phyloP scores from a whole-genome alignment of 176 grass and related monocot species.

The Elaeis guineensis region DNA sequence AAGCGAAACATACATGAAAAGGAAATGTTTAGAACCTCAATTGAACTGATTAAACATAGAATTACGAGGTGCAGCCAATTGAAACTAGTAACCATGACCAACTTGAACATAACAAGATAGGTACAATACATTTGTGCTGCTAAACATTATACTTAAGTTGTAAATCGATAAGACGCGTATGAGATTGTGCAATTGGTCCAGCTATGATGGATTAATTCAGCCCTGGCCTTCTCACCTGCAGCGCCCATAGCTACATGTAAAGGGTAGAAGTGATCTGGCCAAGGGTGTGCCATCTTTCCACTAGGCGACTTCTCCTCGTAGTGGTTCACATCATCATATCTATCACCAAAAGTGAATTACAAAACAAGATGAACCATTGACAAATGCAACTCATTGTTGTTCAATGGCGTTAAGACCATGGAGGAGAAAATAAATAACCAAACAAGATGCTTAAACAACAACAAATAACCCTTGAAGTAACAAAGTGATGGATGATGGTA shows the following conservation, averaged over 20 bases:
- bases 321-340: constrained; percentile 60
- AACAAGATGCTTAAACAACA: too few relatives aligned
- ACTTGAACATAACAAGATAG: too few relatives aligned
- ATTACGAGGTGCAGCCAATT: too few relatives aligned
- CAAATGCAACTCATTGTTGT: too few relatives aligned
- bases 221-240: constrained; percentile 45
- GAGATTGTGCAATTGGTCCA: constrained; percentile 52
- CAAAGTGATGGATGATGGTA: neutral
- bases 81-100: too few relatives aligned
- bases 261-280: constrained; percentile 77
- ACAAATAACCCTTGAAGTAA: neutral
- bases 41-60: too few relatives aligned
- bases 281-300: constrained; percentile 62
- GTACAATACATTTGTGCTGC: too few relatives aligned
- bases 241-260: constrained; percentile 88
- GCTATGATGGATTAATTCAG: constrained; percentile 61
- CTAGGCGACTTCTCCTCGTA: constrained; percentile 52
- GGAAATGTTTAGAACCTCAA: too few relatives aligned
- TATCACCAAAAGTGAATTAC: neutral
- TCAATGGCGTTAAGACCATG: too few relatives aligned
- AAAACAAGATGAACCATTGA: too few relatives aligned
- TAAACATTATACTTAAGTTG: constrained; percentile 21
- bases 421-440: too few relatives aligned
- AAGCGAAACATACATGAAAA: too few relatives aligned
- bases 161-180: constrained; percentile 60